Evolutionary conservation across 805 yeast genomes (phyloP).

Genomic region (Starmera dryadoides): DNA sequence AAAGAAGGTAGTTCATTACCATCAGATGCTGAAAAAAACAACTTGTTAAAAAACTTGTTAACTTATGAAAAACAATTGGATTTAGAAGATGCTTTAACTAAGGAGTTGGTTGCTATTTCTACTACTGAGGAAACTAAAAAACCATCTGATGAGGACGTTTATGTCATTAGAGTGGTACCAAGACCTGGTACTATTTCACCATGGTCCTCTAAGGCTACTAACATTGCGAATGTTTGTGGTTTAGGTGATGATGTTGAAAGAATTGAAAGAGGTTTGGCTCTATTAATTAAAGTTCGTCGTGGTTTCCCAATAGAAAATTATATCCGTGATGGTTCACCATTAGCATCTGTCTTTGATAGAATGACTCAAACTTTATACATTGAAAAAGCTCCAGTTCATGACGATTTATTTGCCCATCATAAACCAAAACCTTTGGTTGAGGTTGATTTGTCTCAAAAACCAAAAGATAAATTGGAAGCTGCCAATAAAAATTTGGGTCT

Average conservation of each 20-base stretch:
- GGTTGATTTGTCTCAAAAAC: conserved; percentile 51
- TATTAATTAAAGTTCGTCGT: conserved; percentile 62
- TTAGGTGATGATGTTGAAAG: conserved; percentile 63
- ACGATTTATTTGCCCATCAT: conserved; percentile 73
- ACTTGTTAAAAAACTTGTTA: conserved; percentile 54
- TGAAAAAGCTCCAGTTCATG: conserved; percentile 52
- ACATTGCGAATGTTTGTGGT: conserved; percentile 86
- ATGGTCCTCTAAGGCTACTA: conserved; percentile 98
- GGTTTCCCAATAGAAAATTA: conserved; percentile 61
- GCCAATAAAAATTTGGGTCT: conserved; percentile 85
- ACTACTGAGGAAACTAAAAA: conserved; percentile 22
- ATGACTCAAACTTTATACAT: conserved; percentile 80
- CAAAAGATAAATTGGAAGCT: conserved; percentile 50
- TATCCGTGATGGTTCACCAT: conserved; percentile 44
- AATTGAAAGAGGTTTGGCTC: conserved; percentile 84
- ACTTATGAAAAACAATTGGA: conserved; percentile 70
- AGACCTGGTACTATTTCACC: conserved; percentile 96
- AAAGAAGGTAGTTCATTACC: conserved; percentile 22
- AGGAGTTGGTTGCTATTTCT: conserved; percentile 31
- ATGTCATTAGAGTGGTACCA: conserved; percentile 74
- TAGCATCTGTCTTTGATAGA: conserved; percentile 79
- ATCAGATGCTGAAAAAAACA: conserved; percentile 28
- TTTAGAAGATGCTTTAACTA: conserved; percentile 35
- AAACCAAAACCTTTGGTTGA: conserved; percentile 76
- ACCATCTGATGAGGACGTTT: conserved; percentile 34